Evolutionary conservation across 495 filamentous ascomycete species (phyloP), one percentile per base, ranked within the genome.

Genomic region (Astrothelium subdiscretum): DNA sequence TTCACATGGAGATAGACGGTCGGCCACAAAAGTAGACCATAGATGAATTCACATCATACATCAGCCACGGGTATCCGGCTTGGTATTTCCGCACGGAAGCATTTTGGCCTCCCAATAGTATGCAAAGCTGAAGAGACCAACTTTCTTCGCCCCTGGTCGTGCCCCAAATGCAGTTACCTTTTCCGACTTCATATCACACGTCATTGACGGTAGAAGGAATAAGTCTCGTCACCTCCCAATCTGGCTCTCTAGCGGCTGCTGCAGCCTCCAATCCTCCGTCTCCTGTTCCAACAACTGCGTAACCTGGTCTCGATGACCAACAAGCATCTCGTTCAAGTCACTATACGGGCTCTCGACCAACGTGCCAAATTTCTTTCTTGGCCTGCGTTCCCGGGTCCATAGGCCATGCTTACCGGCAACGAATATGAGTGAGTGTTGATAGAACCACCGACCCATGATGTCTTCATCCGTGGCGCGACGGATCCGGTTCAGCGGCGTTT

Each of bases 331-430:
- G 52, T 70, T 70, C 11, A 77, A 62, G 13, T 61, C 54, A 3
- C 60, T 63, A 4, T 64, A 40, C 2, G 27, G 6, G 6, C 70
- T 74, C 58, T 68, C 44, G n/a, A 67, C 40, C 13, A 76, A 42
- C 6, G 64, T 65, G 0, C 76, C 76, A 44, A 72, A 76, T 27
- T 72, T 71, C 60, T 67, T 71, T 31, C 70, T 64, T 2, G 59
- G 57, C 60, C 73, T 76, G 4, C 64, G 65, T 3, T 68, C 67
- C 20, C 64, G 68, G 18, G 70, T 73, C 90, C 90, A 95, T 63
- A 87, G 83, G 10, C 82, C 80, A 66, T 95, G 91, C 51, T 83
- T 76, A 29, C 78, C 75, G 0, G 84, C 78, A 27, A 95, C 88
- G 66, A 87, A 92, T 61, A 95, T 85, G 1, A 70, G 61, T n/a